Evolutionary conservation across 1,284 basidiomycete genomes (phyloP).

Genomic region (Sporisorium sorghi): DNA sequence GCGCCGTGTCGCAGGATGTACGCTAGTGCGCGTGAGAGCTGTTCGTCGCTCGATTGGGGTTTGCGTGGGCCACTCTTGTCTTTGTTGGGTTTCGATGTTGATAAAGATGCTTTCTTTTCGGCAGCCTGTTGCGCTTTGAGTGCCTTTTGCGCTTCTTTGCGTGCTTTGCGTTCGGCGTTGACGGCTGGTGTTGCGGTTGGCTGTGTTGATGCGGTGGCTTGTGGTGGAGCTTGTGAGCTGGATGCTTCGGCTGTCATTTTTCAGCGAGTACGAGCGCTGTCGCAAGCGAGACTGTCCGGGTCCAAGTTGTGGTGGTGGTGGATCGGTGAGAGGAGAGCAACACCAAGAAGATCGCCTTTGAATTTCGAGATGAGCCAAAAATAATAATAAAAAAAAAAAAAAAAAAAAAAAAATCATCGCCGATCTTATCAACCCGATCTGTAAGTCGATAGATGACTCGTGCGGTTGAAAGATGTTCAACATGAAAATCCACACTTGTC

Average conservation of each 20-base stretch:
- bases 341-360: background rate
- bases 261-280: no score
- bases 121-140: constrained; percentile 30
- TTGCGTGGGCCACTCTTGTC: background rate
- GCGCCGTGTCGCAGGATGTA: constrained; percentile 88
- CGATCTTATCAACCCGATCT: background rate
- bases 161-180: constrained; percentile 45
- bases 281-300: no score
- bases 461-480: constrained; percentile 26
- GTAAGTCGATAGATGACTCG: constrained; percentile 14
- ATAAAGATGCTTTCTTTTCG: constrained; percentile 41
- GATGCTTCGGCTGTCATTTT: constrained; percentile 9
- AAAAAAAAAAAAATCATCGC: background rate
- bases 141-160: constrained; percentile 53
- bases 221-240: background rate
- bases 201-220: background rate
- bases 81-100: no score
- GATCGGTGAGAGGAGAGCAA: background rate
- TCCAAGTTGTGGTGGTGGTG: no score
- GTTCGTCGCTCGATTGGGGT: constrained; percentile 25
- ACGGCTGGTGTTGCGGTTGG: background rate
- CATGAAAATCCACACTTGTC: background rate
- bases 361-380: no score
- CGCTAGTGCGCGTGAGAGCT: constrained; percentile 81
- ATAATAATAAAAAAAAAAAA: background rate